Evolutionary conservation across 768 basidiomycete genomes (phyloP), one percentile per base, ranked within the genome.

Genomic region (Termitomyces sp.): DNA sequence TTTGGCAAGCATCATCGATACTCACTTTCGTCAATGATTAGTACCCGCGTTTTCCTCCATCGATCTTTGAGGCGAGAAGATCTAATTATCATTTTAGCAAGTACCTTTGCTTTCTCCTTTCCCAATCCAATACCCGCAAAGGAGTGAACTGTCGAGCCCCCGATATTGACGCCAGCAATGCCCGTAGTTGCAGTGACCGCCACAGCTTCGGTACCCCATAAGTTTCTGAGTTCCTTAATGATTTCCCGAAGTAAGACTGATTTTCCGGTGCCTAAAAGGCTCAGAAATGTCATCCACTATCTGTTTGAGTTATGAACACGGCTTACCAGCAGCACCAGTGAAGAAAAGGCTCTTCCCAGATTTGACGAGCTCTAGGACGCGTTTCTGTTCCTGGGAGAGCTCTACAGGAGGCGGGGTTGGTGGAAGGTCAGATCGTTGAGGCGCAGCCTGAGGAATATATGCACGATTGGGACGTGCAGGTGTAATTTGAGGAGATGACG

Each of bases 21-120:
- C 73, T 75, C 60, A 90, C 90, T 81, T 76, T 92, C 91, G 66
- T 92, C 91, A 7, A 92, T 81, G 59, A 92, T 79, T 32, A 92
- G 76, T 22, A 84, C 81, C 59, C 76, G 72, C 7, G 80, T 81
- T 1, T 70, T 64, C 18, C 39, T 65, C 91, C 91, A 92, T 58
- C 83, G 76, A 4, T 66, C 49, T n/a, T 73, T 64, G 3, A 72
- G 51, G 7, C 40, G 42, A 4, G 52, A 39, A 3, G 65, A 70
- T 1, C 55, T 35, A 4, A 55, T 51, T 18, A 84, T 69, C 45
- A 75, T 79, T 1, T 57, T 56, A 1, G 78, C 74, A 7, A 90
- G 71, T 0, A 70, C 60, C 4, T 84, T 74, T 1, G 74, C 70
- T 0, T 70, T 65, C 44, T 85, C 85, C 50, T 81, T 81, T 2